Evolutionary conservation across 2,329 filamentous ascomycete genomes (phyloP), one percentile per base, ranked within the genome.

Genomic region (Aspergillus spinulosporus): DNA sequence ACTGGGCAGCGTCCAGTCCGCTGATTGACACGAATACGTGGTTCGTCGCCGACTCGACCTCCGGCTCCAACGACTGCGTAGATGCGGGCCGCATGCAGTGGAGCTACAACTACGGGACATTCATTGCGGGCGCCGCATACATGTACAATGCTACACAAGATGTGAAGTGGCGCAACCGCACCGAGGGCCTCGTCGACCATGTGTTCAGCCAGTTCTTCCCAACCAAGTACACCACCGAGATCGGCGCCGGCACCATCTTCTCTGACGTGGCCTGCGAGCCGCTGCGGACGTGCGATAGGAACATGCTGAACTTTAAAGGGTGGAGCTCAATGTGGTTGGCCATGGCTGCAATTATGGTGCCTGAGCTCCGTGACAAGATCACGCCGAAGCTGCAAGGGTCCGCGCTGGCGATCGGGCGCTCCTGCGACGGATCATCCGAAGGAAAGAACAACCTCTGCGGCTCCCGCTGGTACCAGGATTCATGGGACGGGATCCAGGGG

Each of bases 301-400:
- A 92, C 65, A 88, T 90, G 79, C 71, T 83, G 57, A 84, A 82
- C 3, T 90, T 87, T 80, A 89, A 89, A 73, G 86, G 86, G 42
- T 87, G 55, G 55, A 85, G 62, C 11, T 80, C 84, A 64, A 81
- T 86, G 42, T 88, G 85, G 84, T 74, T 89, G 62, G 78, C 83
- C 2, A 77, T 81, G 26, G 78, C 82, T 1, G 81, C 82, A 2
- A 79, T 85, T 62, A 57, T 89, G 12, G 86, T 82, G 0, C 86
- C 87, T 0, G 79, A 78, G 52, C 84, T 81, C 1, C 66, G 68
- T 21, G 71, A 78, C 0, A 73, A 66, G 32, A 84, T 90, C 61
- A 72, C 82, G 56, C 80, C 83, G 1, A 78, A 82, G 28, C 75
- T 90, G 7, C 72, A 75, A 48, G 80, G 72, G 0, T 87, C 85